A percentile compares a stretch with the other conserved stretches of the same genome.
Conservation (phyloP, 2,329 filamentous ascomycete genomes). For the Fusarium nurragi region DNA sequence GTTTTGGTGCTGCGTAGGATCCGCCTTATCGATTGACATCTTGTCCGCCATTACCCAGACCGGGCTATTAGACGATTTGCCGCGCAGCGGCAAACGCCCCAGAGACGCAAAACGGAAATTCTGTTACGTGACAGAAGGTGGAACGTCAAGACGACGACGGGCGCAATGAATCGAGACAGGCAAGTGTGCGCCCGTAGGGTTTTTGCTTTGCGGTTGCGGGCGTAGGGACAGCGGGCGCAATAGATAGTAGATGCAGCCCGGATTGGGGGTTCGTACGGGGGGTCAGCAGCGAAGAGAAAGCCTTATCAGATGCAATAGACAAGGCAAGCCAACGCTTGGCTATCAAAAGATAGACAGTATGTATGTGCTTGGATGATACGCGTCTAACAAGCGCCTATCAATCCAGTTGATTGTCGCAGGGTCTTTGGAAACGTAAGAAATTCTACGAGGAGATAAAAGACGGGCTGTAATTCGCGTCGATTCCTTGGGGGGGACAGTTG, state of each 20-base stretch:
- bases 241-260: slow-evolving; percentile 40
- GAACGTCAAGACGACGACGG: slow-evolving; percentile 45
- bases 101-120: slow-evolving; percentile 49
- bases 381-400: slow-evolving; percentile 46
- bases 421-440: slow-evolving; percentile 46
- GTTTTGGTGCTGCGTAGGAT: slow-evolving; percentile 43
- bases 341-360: slow-evolving; percentile 25
- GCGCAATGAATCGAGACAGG: slow-evolving; percentile 43
- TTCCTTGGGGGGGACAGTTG: slow-evolving; percentile 43
- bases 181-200: slow-evolving; percentile 49
- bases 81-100: slow-evolving; percentile 52
- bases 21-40: slow-evolving; percentile 72
- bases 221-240: slow-evolving; percentile 51
- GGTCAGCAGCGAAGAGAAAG: slow-evolving; percentile 27
- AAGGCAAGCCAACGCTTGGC: slow-evolving; percentile 30
- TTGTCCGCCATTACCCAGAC: slow-evolving; percentile 67
- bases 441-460: slow-evolving; percentile 47
- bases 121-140: slow-evolving; percentile 48
- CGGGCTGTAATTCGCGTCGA: slow-evolving; percentile 43
- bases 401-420: slow-evolving; percentile 39
- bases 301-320: slow-evolving; percentile 25
- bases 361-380: slow-evolving; percentile 25
- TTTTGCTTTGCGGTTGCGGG: slow-evolving; percentile 52
- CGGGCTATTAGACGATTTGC: slow-evolving; percentile 48
- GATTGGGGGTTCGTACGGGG: slow-evolving; percentile 47